phyloP scores from a whole-genome alignment of 495 filamentous ascomycete species.

The Lepidopterella palustris region DNA sequence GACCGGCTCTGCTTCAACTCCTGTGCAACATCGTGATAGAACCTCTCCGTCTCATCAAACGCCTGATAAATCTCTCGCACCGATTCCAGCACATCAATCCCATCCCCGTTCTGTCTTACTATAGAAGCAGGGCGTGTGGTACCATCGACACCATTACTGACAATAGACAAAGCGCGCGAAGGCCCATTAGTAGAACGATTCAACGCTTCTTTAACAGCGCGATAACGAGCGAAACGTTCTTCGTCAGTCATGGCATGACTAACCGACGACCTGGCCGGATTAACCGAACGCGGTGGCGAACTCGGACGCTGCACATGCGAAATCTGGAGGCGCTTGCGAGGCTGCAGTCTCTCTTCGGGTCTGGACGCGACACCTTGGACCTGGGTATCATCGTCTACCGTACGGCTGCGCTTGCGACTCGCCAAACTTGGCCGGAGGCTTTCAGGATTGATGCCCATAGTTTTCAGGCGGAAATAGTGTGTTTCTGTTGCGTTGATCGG shows the following conservation, averaged over 20 bases:
- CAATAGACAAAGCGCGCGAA: neutral
- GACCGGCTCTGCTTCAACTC: neutral
- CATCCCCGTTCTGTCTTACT: too few species aligned
- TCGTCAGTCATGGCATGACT: constrained; percentile 23
- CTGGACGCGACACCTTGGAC: constrained; percentile 1
- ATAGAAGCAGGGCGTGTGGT: neutral
- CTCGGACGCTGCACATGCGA: neutral
- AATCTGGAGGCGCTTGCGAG: neutral
- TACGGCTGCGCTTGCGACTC: constrained; percentile 19
- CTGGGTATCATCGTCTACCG: neutral
- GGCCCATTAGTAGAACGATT: neutral
- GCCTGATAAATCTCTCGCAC: neutral
- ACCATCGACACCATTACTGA: neutral
- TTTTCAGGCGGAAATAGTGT: constrained; percentile 44
- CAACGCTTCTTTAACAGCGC: neutral
- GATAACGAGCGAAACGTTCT: constrained; percentile 30
- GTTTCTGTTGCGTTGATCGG: constrained; percentile 34
- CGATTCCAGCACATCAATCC: neutral
- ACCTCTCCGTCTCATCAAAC: neutral
- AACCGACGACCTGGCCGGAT: neutral
- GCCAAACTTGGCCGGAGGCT: neutral
- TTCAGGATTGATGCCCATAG: constrained; percentile 36
- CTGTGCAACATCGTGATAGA: neutral
- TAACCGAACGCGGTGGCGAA: neutral
- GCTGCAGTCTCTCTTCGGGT: constrained; percentile 2